Evolutionary conservation across 2,329 filamentous ascomycete genomes (phyloP).

Genomic region (Sporothrix globosa): DNA sequence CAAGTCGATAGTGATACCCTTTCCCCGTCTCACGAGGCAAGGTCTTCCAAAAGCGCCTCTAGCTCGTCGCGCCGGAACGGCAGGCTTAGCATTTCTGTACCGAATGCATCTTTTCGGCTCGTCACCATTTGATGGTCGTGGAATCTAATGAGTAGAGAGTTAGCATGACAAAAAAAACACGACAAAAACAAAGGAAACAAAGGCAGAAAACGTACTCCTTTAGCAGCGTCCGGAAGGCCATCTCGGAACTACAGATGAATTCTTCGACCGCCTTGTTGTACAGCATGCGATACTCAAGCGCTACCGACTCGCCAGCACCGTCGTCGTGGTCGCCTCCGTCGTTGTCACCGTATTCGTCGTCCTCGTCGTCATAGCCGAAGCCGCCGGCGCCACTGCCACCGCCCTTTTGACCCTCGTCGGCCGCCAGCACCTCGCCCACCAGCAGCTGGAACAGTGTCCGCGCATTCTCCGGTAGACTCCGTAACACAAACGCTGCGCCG

Average conservation of each 20-base stretch:
- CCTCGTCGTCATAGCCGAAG: slow-evolving; percentile 80
- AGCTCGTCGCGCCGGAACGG: slow-evolving; percentile 88
- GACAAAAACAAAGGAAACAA: slow-evolving; percentile 34
- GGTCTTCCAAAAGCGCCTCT: slow-evolving; percentile 83
- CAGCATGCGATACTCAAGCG: slow-evolving; percentile 85
- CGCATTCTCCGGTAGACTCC: slow-evolving; percentile 89
- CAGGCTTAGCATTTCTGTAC: slow-evolving; percentile 81
- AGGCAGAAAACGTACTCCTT: slow-evolving; percentile 67
- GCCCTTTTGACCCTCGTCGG: slow-evolving; percentile 62
- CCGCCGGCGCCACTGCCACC: slow-evolving; percentile 49
- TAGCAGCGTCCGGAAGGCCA: slow-evolving; percentile 88
- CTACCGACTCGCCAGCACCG: slow-evolving; percentile 60
- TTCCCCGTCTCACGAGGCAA: slow-evolving; percentile 45
- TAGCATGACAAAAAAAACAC: not conserved
- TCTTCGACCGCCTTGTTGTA: slow-evolving; percentile 97
- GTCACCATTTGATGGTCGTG: slow-evolving; percentile 98
- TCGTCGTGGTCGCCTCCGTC: slow-evolving; percentile 54
- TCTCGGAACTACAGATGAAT: slow-evolving; percentile 95
- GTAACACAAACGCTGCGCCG: slow-evolving; percentile 87
- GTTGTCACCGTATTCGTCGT: slow-evolving; percentile 73
- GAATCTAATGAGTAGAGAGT: slow-evolving; percentile 58
- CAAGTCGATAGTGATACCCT: not conserved
- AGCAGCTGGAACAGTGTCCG: slow-evolving; percentile 83
- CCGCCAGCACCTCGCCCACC: slow-evolving; percentile 78
- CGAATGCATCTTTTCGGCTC: slow-evolving; percentile 80